These are phyloP conservation scores for Acer campestre DNA, from an alignment of 345 rosid genomes.

Conservation along the genomic window DNA sequence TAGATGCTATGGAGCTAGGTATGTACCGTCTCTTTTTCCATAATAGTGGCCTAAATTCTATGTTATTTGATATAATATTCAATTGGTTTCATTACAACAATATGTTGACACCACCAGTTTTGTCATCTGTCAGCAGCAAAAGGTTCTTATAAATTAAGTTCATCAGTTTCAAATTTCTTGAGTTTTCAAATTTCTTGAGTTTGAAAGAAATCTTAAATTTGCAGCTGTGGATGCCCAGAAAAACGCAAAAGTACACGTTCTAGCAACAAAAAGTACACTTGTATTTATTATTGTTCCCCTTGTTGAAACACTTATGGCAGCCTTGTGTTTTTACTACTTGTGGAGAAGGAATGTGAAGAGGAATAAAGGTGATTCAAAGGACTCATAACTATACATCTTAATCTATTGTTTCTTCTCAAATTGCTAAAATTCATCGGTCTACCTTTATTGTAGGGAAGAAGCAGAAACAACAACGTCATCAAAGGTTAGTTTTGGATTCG, in stretches of 20 bases:
- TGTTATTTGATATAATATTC: no score
- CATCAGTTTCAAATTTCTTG: no score
- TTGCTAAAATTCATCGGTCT: no score
- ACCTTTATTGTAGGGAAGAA: background rate
- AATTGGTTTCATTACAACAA: no score
- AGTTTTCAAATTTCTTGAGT: no score
- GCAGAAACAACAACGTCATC: background rate
- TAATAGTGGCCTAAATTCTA: no score
- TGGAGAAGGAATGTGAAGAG: background rate
- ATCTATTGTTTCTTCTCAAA: no score
- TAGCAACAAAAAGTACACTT: background rate
- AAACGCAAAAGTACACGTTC: background rate
- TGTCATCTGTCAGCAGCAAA: no score
- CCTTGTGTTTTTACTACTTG: background rate
- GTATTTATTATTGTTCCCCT: background rate
- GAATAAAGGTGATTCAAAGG: background rate
- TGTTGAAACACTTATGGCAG: background rate
- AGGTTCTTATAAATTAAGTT: no score
- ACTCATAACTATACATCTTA: background rate
- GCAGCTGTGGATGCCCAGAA: background rate
- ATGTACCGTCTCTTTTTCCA: background rate
- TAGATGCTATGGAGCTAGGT: conserved; percentile 12
- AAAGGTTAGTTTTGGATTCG: background rate
- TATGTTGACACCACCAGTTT: no score
- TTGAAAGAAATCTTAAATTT: no score